phyloP scores from a whole-genome alignment of 2,329 filamentous ascomycete genomes.

The Lachnellula subtilissima region DNA sequence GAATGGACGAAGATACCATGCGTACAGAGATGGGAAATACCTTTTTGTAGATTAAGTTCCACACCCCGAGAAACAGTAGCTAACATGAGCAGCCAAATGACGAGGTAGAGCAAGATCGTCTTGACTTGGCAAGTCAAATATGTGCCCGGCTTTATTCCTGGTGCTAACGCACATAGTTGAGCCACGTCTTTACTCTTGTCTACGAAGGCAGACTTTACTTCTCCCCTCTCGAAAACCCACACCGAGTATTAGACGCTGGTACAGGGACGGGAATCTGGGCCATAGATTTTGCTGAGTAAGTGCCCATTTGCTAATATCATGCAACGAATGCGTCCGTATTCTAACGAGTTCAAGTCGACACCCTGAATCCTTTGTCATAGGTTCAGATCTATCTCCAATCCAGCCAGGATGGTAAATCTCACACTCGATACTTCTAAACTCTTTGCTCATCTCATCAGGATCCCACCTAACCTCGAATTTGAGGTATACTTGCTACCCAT shows the following conservation, averaged over 20 bases:
- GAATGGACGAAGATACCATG: constrained; percentile 23
- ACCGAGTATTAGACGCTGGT: constrained; percentile 22
- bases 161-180: constrained; percentile 18
- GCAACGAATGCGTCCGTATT: background rate
- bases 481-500: constrained; percentile 21
- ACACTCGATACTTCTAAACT: background rate
- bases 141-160: background rate
- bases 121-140: constrained; percentile 15
- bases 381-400: constrained; percentile 24
- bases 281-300: constrained; percentile 17
- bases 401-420: constrained; percentile 22
- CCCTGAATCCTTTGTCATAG: constrained; percentile 21
- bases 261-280: constrained; percentile 21
- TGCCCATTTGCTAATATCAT: background rate
- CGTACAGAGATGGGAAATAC: constrained; percentile 20
- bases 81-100: constrained; percentile 18
- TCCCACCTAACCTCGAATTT: constrained; percentile 27
- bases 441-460: constrained; percentile 4
- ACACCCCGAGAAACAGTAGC: background rate
- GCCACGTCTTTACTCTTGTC: constrained; percentile 24
- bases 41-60: constrained; percentile 10
- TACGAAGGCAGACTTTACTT: constrained; percentile 23
- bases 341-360: constrained; percentile 7
- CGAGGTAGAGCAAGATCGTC: constrained; percentile 26
- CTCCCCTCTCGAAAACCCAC: constrained; percentile 22